A percentile compares a stretch with the other conserved stretches of the same genome.
Conservation (phyloP, 2,329 filamentous ascomycete species). For the Epichloe bromicola region DNA sequence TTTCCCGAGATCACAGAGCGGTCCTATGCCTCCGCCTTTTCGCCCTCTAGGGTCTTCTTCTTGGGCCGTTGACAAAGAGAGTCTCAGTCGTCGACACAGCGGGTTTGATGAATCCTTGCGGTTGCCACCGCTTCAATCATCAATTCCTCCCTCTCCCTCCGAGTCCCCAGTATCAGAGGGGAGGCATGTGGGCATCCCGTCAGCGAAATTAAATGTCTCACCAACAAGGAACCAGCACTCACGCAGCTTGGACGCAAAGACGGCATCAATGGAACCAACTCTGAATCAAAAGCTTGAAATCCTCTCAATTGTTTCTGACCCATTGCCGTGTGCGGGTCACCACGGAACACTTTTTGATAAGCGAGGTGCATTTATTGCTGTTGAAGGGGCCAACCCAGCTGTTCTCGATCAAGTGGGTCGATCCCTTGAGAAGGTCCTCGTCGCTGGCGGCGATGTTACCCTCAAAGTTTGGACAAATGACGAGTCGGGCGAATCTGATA, state of each 20-base stretch:
- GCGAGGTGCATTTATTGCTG: conserved; percentile 68
- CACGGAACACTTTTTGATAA: conserved; percentile 23
- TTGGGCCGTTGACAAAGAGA: conserved; percentile 18
- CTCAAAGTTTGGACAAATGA: conserved; percentile 33
- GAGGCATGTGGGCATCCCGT: conserved; percentile 15
- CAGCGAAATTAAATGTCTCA: conserved; percentile 13
- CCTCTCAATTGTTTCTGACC: conserved; percentile 62
- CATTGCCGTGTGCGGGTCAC: conserved; percentile 33
- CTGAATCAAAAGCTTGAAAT: conserved; percentile 66
- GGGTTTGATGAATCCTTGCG: conserved; percentile 42
- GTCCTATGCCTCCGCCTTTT: conserved; percentile 43
- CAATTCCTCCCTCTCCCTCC: conserved; percentile 19
- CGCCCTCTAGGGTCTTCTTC: conserved; percentile 23
- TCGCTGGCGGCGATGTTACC: conserved; percentile 25
- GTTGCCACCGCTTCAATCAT: conserved; percentile 39
- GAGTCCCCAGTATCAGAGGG: conserved; percentile 14
- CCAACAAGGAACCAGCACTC: conserved; percentile 1
- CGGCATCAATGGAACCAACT: conserved; percentile 36
- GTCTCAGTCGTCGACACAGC: conserved; percentile 26
- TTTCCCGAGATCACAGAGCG: conserved; percentile 20
- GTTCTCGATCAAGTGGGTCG: conserved; percentile 44
- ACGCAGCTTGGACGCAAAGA: conserved; percentile 21
- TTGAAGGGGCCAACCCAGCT: conserved; percentile 59
- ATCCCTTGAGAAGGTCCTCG: conserved; percentile 52
- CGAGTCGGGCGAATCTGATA: neutral